Evolutionary conservation across 2,329 filamentous ascomycete species (phyloP), one percentile per base, ranked within the genome.

Genomic region (Sclerotinia subarctica): DNA sequence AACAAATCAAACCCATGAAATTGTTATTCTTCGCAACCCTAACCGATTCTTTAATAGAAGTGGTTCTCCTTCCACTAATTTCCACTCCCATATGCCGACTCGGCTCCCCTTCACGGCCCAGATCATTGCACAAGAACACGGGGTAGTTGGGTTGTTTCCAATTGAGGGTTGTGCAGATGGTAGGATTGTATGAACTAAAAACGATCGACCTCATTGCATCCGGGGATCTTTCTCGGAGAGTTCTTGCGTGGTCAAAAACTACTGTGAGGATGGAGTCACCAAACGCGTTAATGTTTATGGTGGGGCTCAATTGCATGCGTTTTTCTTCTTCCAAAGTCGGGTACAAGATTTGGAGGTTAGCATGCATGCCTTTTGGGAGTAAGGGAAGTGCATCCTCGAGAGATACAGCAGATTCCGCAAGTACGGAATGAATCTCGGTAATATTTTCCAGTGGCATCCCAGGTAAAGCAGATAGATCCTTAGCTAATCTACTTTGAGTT

Each of bases 121-220:
- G 86, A 69, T 97, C 93, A 78, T 98, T 98, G 81, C 94, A 97
- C 58, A 98, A 84, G 74, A 99, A 91, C 0, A 98, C 92, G 0
- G 95, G 95, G 78, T 97, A 99, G 77, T 98, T 99, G 2, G 95
- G 95, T 79, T 99, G 95, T 79, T 99, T 99, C 95, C 95, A 99
- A 80, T 99, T 99, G 74, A 99, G 81, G 6, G 94, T 94, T 21
- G 92, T 96, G 80, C 95, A 99, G 26, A 98, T 86, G 71, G 90
- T 90, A 17, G 92, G 84, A 77, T 96, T 97, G 79, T 94, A 97
- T 29, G 93, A 96, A 74, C 92, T 96, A 78, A 99, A 97, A 15
- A 97, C 92, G 64, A 99, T 90, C 17, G 92, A 96, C 52, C 94
- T 85, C 73, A 95, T 89, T 21, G 89, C 87, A 66, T 92, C 88